Evolutionary conservation across 129 eudicot genomes (phyloP).

Genomic region (Smallanthus sonchifolius): DNA sequence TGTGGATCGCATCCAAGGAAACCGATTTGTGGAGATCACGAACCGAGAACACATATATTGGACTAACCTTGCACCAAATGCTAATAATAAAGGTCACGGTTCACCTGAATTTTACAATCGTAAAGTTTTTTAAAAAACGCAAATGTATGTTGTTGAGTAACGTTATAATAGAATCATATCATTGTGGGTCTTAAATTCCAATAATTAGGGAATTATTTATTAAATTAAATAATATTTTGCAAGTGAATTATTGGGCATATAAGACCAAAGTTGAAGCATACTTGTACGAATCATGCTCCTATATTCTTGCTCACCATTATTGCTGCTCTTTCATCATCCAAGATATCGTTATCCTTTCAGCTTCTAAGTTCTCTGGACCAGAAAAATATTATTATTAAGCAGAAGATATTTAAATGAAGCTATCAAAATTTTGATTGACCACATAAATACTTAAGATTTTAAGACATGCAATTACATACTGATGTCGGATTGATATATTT

Average conservation of each 20-base stretch:
- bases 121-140: background rate
- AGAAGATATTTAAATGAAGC: background rate
- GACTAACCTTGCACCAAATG: no score
- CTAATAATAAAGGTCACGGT: background rate
- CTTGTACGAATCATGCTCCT: slow-evolving; percentile 37
- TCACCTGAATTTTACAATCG: background rate
- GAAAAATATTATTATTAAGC: no score
- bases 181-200: slow-evolving; percentile 33
- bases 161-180: background rate
- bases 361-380: slow-evolving; percentile 6
- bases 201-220: slow-evolving; percentile 25
- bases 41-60: no score
- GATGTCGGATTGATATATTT: no score
- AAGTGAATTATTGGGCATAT: slow-evolving; percentile 34
- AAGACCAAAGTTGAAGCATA: slow-evolving; percentile 29
- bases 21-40: no score
- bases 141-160: background rate
- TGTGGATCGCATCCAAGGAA: no score
- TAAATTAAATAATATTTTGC: slow-evolving; percentile 12
- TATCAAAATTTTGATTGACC: no score
- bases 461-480: no score
- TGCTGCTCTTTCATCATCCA: slow-evolving; percentile 17
- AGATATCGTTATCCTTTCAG: slow-evolving; percentile 17
- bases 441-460: no score
- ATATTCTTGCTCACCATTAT: slow-evolving; percentile 14